Conservation (phyloP, 2,329 filamentous ascomycete species). For the Pseudopyrenochaeta lycopersici region DNA sequence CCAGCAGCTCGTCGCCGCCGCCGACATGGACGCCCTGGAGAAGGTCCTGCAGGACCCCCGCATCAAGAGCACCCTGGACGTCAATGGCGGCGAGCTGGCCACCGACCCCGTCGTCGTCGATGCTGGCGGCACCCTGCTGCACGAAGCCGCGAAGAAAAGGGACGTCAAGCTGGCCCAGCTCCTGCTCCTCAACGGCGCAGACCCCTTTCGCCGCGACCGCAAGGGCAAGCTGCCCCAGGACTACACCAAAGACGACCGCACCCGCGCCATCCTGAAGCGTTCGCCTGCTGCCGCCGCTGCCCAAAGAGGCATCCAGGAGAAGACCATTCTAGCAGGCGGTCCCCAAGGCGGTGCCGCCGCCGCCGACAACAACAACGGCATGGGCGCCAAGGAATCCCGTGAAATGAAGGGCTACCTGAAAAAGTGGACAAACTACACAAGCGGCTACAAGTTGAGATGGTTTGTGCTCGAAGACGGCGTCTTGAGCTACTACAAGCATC, state of each 20-base stretch:
- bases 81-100: conserved; percentile 89
- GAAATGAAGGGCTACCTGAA: conserved; percentile 99
- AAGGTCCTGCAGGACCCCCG: conserved; percentile 83
- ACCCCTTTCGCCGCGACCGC: conserved; percentile 93
- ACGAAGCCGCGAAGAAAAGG: conserved; percentile 89
- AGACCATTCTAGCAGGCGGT: conserved; percentile 86
- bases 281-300: conserved; percentile 94
- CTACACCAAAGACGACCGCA: conserved; percentile 93
- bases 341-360: conserved; percentile 67
- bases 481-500: conserved; percentile 98
- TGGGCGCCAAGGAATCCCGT: conserved; percentile 83
- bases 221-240: conserved; percentile 96
- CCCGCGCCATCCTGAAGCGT: conserved; percentile 86
- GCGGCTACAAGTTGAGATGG: conserved; percentile 95
- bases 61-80: conserved; percentile 86
- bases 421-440: conserved; percentile 99
- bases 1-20: conserved; percentile 76
- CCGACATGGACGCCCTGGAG: conserved; percentile 81
- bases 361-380: conserved; percentile 61
- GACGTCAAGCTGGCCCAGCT: conserved; percentile 90
- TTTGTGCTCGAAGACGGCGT: conserved; percentile 98
- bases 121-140: conserved; percentile 88
- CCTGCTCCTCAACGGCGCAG: conserved; percentile 89
- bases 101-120: conserved; percentile 81
- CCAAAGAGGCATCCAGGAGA: conserved; percentile 95